A percentile compares a stretch with the other conserved stretches of the same genome.
Conservation (phyloP, 805 yeast genomes). For the Yueomyces sinensis region DNA sequence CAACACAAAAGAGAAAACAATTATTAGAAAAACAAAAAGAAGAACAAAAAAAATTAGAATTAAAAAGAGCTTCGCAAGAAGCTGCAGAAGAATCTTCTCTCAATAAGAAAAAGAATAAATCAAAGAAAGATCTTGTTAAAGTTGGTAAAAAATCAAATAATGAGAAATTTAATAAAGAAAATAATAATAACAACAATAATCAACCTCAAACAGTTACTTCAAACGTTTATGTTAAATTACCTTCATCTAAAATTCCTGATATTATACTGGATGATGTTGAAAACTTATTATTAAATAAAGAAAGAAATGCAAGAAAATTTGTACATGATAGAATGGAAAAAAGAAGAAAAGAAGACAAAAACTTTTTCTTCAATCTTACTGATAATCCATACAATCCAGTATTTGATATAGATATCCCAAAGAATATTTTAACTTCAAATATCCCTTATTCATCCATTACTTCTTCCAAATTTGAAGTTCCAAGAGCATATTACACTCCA, state of each 20-base stretch:
- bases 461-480: slow-evolving; percentile 50
- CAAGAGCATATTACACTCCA: slow-evolving; percentile 38
- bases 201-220: slow-evolving; percentile 14
- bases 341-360: slow-evolving; percentile 50
- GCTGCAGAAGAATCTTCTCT: slow-evolving; percentile 14
- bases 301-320: slow-evolving; percentile 65
- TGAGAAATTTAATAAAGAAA: slow-evolving; percentile 15
- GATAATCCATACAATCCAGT: slow-evolving; percentile 79
- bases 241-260: slow-evolving; percentile 88
- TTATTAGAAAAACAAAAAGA: slow-evolving; percentile 3
- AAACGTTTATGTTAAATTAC: slow-evolving; percentile 76
- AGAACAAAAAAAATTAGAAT: slow-evolving; percentile 7
- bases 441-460: slow-evolving; percentile 74
- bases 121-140: slow-evolving; percentile 13
- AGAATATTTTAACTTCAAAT: slow-evolving; percentile 42
- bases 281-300: slow-evolving; percentile 57
- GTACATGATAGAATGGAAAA: slow-evolving; percentile 73
- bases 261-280: slow-evolving; percentile 78
- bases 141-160: slow-evolving; percentile 6
- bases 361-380: slow-evolving; percentile 70
- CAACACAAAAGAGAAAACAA: slow-evolving; percentile 10
- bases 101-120: slow-evolving; percentile 8
- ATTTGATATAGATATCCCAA: slow-evolving; percentile 51
- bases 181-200: not conserved
- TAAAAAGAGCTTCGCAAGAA: slow-evolving; percentile 12